Evolutionary conservation across 177 flowering plant species (phyloP).

Genomic region (Vitis hybrid): DNA sequence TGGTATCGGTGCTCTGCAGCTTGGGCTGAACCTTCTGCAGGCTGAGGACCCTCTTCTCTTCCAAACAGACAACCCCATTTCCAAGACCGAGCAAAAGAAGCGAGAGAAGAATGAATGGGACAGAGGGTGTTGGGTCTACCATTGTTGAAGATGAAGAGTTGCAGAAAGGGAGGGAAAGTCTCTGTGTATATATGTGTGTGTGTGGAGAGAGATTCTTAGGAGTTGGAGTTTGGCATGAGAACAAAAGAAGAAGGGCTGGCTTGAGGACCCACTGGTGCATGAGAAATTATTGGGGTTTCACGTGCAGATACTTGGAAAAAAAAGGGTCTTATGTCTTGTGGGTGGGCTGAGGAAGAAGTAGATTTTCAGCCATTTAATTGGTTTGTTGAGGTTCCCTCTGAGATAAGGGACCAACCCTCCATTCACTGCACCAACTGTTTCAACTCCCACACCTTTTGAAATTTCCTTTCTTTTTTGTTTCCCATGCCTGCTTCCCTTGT

Average conservation of each 20-base stretch:
- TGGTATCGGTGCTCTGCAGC: constrained; percentile 20
- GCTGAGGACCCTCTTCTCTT: constrained; percentile 39
- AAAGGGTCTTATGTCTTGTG: neutral
- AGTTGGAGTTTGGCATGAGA: constrained; percentile 59
- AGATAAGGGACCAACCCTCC: too few relatives aligned
- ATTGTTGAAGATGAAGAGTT: constrained; percentile 21
- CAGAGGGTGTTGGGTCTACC: constrained; percentile 23
- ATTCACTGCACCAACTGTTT: too few relatives aligned
- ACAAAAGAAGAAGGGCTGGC: constrained; percentile 71
- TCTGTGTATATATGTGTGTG: neutral
- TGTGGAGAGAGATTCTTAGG: constrained; percentile 34
- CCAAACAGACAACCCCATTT: constrained; percentile 21
- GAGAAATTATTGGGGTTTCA: constrained; percentile 84
- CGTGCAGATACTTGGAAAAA: constrained; percentile 40
- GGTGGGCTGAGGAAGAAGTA: too few relatives aligned
- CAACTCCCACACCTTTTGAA: too few relatives aligned
- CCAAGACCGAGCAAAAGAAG: constrained; percentile 12
- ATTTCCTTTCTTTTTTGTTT: too few relatives aligned
- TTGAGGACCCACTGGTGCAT: constrained; percentile 64
- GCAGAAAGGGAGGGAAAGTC: constrained; percentile 14
- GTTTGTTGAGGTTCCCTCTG: too few relatives aligned
- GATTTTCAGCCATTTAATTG: constrained; percentile 6
- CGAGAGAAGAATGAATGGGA: constrained; percentile 18
- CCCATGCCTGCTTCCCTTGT: too few relatives aligned
- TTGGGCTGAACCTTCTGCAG: constrained; percentile 38